Conservation (phyloP, 2,329 filamentous ascomycete species). For the Tolypocladium sp. region DNA sequence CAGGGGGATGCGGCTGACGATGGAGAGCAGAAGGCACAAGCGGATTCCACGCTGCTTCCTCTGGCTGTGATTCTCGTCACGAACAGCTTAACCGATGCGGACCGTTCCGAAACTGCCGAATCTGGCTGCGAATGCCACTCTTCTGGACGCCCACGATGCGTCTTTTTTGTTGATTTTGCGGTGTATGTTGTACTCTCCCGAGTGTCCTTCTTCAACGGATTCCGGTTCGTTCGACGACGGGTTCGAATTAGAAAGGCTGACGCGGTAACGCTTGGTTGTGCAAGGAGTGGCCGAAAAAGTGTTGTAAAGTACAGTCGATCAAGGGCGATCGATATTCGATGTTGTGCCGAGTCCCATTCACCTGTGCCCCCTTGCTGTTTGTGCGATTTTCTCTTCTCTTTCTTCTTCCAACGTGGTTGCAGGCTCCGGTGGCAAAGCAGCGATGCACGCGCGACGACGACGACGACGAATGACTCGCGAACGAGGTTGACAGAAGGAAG, state of each 20-base stretch:
- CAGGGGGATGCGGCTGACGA: neutral
- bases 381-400: neutral
- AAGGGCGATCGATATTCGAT: slow-evolving; percentile 13
- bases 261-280: slow-evolving; percentile 2
- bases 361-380: neutral
- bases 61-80: neutral
- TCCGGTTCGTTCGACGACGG: neutral
- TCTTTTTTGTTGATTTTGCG: neutral
- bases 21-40: neutral
- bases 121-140: neutral
- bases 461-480: slow-evolving; percentile 14
- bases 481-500: slow-evolving; percentile 6
- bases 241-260: slow-evolving; percentile 11
- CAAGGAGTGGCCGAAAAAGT: slow-evolving; percentile 12
- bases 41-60: neutral
- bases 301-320: slow-evolving; percentile 25
- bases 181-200: neutral
- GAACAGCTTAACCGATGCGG: neutral
- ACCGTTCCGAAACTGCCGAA: neutral
- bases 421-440: slow-evolving; percentile 3
- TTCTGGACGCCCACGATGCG: neutral
- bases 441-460: slow-evolving; percentile 2
- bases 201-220: neutral
- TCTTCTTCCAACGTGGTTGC: neutral
- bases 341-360: neutral